phyloP scores from a whole-genome alignment of 1,284 basidiomycete species.

The Heterobasidion parviporum region DNA sequence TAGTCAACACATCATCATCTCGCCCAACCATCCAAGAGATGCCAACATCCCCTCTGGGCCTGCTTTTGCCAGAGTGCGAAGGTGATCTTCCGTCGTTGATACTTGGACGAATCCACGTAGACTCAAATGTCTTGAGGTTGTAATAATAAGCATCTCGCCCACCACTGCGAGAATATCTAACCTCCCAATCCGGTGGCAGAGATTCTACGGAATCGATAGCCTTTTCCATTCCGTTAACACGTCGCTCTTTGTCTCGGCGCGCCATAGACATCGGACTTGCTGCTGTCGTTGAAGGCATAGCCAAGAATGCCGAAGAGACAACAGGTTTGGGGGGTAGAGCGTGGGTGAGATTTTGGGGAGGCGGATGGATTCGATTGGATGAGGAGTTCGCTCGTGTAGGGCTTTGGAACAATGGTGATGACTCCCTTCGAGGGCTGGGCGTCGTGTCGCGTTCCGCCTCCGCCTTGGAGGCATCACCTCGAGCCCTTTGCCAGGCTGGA shows the following conservation, averaged over 20 bases:
- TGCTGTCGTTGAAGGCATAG: conserved; percentile 52
- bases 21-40: not conserved
- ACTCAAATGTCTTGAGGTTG: conserved; percentile 47
- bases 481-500: conserved; percentile 8
- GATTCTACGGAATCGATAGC: conserved; percentile 24
- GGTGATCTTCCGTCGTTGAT: conserved; percentile 16
- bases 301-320: conserved; percentile 37
- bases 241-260: conserved; percentile 28
- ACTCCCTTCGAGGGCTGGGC: not conserved
- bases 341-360: conserved; percentile 34
- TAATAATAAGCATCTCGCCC: conserved; percentile 45
- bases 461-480: conserved; percentile 8
- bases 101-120: conserved; percentile 49
- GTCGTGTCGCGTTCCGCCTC: not conserved
- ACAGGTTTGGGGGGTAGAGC: conserved; percentile 69
- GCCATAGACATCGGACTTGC: conserved; percentile 31
- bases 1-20: not conserved
- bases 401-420: conserved; percentile 9
- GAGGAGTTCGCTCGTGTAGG: conserved; percentile 16
- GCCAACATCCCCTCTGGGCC: conserved; percentile 16
- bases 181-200: conserved; percentile 57
- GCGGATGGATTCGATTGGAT: conserved; percentile 25
- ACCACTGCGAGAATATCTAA: conserved; percentile 37
- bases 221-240: conserved; percentile 24
- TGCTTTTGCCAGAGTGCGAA: conserved; percentile 4